Evolutionary conservation across 2,329 filamentous ascomycete genomes (phyloP), one percentile per base, ranked within the genome.

Genomic region (Alternaria dauci): DNA sequence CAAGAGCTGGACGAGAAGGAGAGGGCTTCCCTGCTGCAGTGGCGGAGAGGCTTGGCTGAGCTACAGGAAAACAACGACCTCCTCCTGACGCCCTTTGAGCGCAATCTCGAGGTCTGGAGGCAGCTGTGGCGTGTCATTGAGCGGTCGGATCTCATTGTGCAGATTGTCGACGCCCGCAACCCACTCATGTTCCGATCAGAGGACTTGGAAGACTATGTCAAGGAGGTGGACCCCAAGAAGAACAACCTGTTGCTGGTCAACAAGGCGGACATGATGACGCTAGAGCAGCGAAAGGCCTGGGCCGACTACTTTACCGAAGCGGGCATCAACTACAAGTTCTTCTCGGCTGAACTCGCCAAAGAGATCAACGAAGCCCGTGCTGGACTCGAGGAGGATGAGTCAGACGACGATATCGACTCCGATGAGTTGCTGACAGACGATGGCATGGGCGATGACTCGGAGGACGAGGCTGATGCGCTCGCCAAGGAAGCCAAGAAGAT

Each of bases 231-330:
- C 72, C 81, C 88, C 2, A 89, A 88, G 76, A 98, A 99, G 83
- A 87, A 93, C 76, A 99, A 98, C 77, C 76, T 99, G 74, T 79
- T 99, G 57, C 84, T 99, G 56, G 94, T 99, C 75, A 99, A 99
- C 85, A 99, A 99, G 84, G 94, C 95, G 46, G 95, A 99, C 81
- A 97, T 99, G 95, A 94, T 99, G 92, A 96, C 94, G 1, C 79
- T 88, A 48, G 88, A 88, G 71, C 96, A 99, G 81, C 85, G 95
- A 67, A 86, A 86, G 66, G 84, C 85, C 0, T 99, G 95, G 95
- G 94, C 94, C 3, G 87, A 91, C 69, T 93, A 97, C 75, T 92
- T 99, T 69, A 89, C 89, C 69, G 83, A 88, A 69, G 88, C 91
- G 26, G 88, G 89, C 28, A 96, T 99, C 74, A 88, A 91, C 55